Base-by-base conservation (phyloP, 148 eudicot genomes). In the Vaccinium macrocarpon region DNA sequence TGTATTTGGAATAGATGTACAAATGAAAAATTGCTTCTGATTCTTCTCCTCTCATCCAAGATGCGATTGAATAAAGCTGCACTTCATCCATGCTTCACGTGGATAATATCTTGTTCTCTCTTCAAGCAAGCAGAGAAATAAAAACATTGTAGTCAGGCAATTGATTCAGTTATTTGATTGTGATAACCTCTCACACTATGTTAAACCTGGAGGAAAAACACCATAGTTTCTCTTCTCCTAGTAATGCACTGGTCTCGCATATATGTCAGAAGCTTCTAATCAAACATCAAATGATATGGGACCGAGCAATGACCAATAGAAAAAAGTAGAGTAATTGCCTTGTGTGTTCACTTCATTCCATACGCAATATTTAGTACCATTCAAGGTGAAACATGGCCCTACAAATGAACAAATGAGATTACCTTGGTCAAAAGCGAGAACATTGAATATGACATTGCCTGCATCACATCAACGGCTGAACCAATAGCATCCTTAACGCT, bases 381-480 rank as follows among this genome's bases (percentile, higher is more conserved):
- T 68, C 53, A 49, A 77, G 51, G 29, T 29, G 76, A 77, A 84
- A 73, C 16, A 71, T 71, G 49, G 66, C 61, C n/a, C 8, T 49
- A 48, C 29, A 83, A 76, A 83, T 55, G 52, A 82, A 21, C 59
- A 85, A 75, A 84, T n/a, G 50, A 46, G 66, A 68, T 42, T 88
- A 97, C 99, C 98, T 88, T 92, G 7, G 89, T 86, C 68, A 87
- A 88, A 85, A 90, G 90, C 76, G 88, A 90, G 86, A 90, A 87
- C 27, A 89, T 86, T 21, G 97, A 94, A 59, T 95, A 87, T 79
- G 91, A 89, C 92, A 94, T 93, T 57, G 94, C 89, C 73, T 95
- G 96, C 94, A 95, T 93, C 78, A 93, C 93, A 87, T 94, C 98
- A 86, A 93, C 87, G 57, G 99, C 93, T 81, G 96, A 95, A 86